A percentile compares a stretch with the other conserved stretches of the same genome.
These are phyloP conservation scores for Barbarea vulgaris DNA, from an alignment of 345 rosid genomes.

Conservation along the genomic window DNA sequence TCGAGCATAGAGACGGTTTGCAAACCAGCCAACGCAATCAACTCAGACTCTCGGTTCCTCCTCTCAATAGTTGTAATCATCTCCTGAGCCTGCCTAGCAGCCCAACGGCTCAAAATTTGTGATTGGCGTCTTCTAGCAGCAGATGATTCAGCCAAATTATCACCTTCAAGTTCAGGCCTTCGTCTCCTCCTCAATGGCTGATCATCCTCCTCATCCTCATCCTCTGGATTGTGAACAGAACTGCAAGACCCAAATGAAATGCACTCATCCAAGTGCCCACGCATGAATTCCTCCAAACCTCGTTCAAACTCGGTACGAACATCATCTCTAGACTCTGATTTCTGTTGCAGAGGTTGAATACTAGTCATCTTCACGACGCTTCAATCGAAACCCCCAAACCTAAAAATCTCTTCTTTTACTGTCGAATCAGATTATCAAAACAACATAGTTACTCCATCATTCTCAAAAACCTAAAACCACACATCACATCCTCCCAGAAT, in stretches of 20 bases:
- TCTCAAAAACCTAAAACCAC: slow-evolving; percentile 10
- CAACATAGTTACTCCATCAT: slow-evolving; percentile 8
- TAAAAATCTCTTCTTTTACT: neutral
- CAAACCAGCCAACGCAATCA: slow-evolving; percentile 94
- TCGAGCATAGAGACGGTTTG: slow-evolving; percentile 97
- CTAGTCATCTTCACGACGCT: slow-evolving; percentile 68
- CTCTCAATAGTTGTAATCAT: slow-evolving; percentile 98
- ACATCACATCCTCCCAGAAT: neutral
- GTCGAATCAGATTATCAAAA: slow-evolving; percentile 8
- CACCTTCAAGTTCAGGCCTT: slow-evolving; percentile 87
- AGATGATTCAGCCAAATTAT: slow-evolving; percentile 91
- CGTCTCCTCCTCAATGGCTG: slow-evolving; percentile 81
- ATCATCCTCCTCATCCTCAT: slow-evolving; percentile 79
- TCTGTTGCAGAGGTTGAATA: slow-evolving; percentile 70
- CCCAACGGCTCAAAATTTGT: slow-evolving; percentile 84
- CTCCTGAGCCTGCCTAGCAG: slow-evolving; percentile 97
- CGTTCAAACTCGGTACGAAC: slow-evolving; percentile 64
- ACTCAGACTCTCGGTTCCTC: slow-evolving; percentile 92
- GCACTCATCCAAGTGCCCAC: slow-evolving; percentile 85
- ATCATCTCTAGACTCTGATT: slow-evolving; percentile 70
- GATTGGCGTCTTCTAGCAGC: slow-evolving; percentile 91
- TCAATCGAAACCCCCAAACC: slow-evolving; percentile 35
- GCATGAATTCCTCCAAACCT: slow-evolving; percentile 89
- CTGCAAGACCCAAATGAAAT: slow-evolving; percentile 87
- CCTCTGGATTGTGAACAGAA: slow-evolving; percentile 63